Percentiles rank a stretch among this genome's conserved stretches.
These are phyloP conservation scores for Umbelopsis sp. DNA, from an alignment of 192 early-diverging fungal genomes.

Conservation along the genomic window DNA sequence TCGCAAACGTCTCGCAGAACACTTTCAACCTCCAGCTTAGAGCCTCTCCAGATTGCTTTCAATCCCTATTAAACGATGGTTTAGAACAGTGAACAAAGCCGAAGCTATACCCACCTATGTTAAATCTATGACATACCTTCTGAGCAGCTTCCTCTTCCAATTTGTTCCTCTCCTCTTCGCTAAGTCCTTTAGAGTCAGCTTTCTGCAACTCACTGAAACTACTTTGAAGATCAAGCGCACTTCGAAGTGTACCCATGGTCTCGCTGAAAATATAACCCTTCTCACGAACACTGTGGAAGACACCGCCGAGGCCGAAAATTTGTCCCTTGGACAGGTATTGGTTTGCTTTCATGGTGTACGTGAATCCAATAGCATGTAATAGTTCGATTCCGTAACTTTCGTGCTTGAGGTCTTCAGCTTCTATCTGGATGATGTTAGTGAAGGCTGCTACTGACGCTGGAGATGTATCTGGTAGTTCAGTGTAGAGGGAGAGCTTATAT, in stretches of 20 bases:
- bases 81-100: neutral
- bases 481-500: constrained; percentile 79
- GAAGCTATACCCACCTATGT: neutral
- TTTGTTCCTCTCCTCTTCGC: constrained; percentile 63
- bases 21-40: constrained; percentile 92
- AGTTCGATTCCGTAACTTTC: constrained; percentile 95
- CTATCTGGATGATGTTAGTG: constrained; percentile 66
- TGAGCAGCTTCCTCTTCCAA: constrained; percentile 71
- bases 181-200: constrained; percentile 83
- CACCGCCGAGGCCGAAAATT: constrained; percentile 71
- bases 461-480: constrained; percentile 44
- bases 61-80: constrained; percentile 60
- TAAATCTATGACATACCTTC: constrained; percentile 33
- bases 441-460: constrained; percentile 53
- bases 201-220: constrained; percentile 88
- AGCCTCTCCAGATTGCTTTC: constrained; percentile 90
- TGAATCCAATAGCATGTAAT: constrained; percentile 90
- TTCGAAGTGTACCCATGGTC: constrained; percentile 88
- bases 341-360: constrained; percentile 86
- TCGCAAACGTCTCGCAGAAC: constrained; percentile 95
- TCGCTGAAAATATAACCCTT: constrained; percentile 91
- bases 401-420: constrained; percentile 85
- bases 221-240: constrained; percentile 91
- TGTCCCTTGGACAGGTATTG: constrained; percentile 75
- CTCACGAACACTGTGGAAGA: constrained; percentile 77